phyloP scores from a whole-genome alignment of 2,329 filamentous ascomycete species.

The Setomelanomma holmii region DNA sequence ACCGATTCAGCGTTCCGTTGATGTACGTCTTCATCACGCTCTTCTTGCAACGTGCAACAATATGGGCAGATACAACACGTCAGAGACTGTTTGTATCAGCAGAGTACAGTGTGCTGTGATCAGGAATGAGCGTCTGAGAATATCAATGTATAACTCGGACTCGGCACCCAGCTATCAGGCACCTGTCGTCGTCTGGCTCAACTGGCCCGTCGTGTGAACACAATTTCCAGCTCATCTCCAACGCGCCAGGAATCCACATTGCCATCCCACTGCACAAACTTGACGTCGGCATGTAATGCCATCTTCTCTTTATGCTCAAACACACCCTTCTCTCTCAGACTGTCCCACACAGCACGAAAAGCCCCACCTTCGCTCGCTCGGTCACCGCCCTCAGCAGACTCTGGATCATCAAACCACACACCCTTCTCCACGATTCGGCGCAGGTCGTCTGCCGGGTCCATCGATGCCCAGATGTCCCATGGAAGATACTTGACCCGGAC shows the following conservation, averaged over 20 bases:
- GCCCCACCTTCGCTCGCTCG: conserved; percentile 41
- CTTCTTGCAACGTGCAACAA: too few species aligned
- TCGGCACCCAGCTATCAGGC: too few species aligned
- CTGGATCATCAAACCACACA: conserved; percentile 33
- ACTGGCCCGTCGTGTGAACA: conserved; percentile 22
- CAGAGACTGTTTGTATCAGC: too few species aligned
- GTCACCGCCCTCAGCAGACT: conserved; percentile 22
- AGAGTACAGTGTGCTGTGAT: too few species aligned
- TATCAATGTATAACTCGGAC: too few species aligned
- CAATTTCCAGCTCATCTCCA: conserved; percentile 44
- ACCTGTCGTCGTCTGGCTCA: too few species aligned
- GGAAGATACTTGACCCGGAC: conserved; percentile 41
- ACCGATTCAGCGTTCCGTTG: too few species aligned
- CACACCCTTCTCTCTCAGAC: conserved; percentile 15
- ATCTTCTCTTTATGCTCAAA: conserved; percentile 12
- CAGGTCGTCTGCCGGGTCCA: conserved; percentile 42
- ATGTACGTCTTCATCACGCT: too few species aligned
- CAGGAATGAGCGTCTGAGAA: too few species aligned
- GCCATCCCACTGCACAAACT: conserved; percentile 40
- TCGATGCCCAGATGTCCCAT: conserved; percentile 44
- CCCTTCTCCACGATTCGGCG: conserved; percentile 32
- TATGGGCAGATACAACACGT: too few species aligned
- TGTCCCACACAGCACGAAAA: conserved; percentile 38
- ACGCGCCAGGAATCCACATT: conserved; percentile 38
- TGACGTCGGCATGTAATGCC: conserved; percentile 23